Evolutionary conservation across 305 asterid species (phyloP), one percentile per base, ranked within the genome.

Genomic region (Fraxinus dipetala): DNA sequence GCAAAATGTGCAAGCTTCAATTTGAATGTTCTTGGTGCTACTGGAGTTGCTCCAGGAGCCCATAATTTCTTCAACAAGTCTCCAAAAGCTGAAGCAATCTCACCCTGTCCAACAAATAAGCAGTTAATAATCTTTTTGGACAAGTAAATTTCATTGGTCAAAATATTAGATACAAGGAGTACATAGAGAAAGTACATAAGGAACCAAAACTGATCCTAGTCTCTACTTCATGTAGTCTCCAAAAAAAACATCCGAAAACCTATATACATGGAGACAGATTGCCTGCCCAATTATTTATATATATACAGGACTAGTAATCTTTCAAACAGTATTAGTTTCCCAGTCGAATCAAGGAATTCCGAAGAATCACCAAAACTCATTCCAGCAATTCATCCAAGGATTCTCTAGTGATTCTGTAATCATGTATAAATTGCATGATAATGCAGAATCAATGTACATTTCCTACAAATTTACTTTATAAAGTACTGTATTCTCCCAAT

Each of bases 1-100:
- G 99, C 98, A 84, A 96, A 96, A 87, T 90, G 98, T 74, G 99
- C 93, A n/a, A 96, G 98, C 88, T 93, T 94, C 83, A 84, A 82
- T 82, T 96, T 96, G 88, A 96, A 96, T 85, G 89, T 82, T 87
- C 96, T 92, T 63, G 99, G 98, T 87, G 98, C 92, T 81, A 92
- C 89, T 74, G 97, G 92, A 83, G 87, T 85, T 76, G 96, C 95
- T 78, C 97, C 97, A 85, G 98, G 98, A 81, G 98, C 91, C 99
- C 99, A 96, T 73, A 96, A 85, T 84, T 92, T 91, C 92, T 91
- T 96, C 88, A 96, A 78, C 84, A 96, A 87, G 88, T 94, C 98
- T 65, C 99, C 99, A 82, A 96, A 96, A 81, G 95, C 91, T 63
- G 93, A 91, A 83, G 99, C 99, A 88, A 96, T 93, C 89, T 94